Percentiles rank a stretch among this genome's conserved stretches.
Conservation (phyloP, 768 basidiomycete species). For the Termitomyces sp. region DNA sequence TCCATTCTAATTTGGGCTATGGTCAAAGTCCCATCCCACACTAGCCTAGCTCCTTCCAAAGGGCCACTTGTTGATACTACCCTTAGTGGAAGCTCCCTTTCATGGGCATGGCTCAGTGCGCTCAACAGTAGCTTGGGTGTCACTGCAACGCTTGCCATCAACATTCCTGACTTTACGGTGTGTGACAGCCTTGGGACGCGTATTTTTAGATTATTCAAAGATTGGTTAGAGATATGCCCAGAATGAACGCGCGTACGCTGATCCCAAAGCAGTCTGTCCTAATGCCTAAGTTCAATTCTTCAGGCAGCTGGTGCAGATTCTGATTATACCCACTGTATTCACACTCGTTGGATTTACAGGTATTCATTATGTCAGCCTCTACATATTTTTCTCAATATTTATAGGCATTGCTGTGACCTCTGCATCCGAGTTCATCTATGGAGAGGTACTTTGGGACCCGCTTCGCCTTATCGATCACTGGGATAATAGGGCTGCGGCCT, state of each 20-base stretch:
- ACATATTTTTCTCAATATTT: neutral
- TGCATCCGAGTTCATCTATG: conserved; percentile 69
- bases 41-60: conserved; percentile 51
- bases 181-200: neutral
- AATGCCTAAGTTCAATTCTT: neutral
- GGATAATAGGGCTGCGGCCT: conserved; percentile 81
- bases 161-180: conserved; percentile 81
- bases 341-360: conserved; percentile 71
- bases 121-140: conserved; percentile 74
- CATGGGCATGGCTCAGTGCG: conserved; percentile 74
- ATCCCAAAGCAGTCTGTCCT: neutral
- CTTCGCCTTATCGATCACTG: conserved; percentile 69
- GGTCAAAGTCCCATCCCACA: conserved; percentile 53
- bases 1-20: conserved; percentile 79
- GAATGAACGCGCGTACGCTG: conserved; percentile 49
- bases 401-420: conserved; percentile 74
- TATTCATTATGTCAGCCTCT: neutral
- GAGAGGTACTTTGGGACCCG: conserved; percentile 65
- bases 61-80: conserved; percentile 19
- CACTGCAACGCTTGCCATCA: conserved; percentile 68
- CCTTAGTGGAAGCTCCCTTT: conserved; percentile 45
- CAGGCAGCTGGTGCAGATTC: conserved; percentile 68
- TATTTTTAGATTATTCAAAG: too few relatives aligned
- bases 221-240: conserved; percentile 61
- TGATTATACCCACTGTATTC: conserved; percentile 74